Conservation (phyloP, 352 stramenopile genomes). For the Pythium brachiatum region DNA sequence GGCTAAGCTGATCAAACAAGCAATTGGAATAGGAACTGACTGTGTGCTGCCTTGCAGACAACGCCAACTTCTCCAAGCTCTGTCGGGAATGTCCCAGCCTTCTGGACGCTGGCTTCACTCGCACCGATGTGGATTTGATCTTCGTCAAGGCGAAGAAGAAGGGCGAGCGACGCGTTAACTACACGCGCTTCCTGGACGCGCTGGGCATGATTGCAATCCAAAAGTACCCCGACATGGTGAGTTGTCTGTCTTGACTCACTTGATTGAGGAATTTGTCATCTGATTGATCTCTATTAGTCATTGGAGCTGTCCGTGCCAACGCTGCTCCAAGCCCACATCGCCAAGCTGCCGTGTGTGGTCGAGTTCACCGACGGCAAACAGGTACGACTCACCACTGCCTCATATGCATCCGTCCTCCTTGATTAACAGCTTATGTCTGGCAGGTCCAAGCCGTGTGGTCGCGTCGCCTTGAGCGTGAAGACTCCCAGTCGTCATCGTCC, state of each 20-base stretch:
- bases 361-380: slow-evolving; percentile 60
- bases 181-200: slow-evolving; percentile 79
- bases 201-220: slow-evolving; percentile 81
- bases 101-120: slow-evolving; percentile 52
- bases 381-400: slow-evolving; percentile 22
- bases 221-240: slow-evolving; percentile 77
- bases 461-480: slow-evolving; percentile 46
- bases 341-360: slow-evolving; percentile 56
- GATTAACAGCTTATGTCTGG: background rate
- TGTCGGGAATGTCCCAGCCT: slow-evolving; percentile 72
- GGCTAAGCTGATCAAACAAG: too few relatives aligned
- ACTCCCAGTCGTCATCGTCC: slow-evolving; percentile 15
- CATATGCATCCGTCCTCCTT: background rate
- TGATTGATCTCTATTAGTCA: slow-evolving; percentile 32
- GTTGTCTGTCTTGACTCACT: slow-evolving; percentile 1
- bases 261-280: too few relatives aligned
- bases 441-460: slow-evolving; percentile 69
- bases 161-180: slow-evolving; percentile 78
- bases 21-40: background rate
- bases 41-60: slow-evolving; percentile 41
- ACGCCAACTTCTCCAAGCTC: slow-evolving; percentile 85
- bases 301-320: slow-evolving; percentile 62
- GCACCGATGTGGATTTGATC: slow-evolving; percentile 84
- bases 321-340: slow-evolving; percentile 62
- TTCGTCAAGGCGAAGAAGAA: slow-evolving; percentile 89